These are phyloP conservation scores for Solanum appendiculatum DNA, from an alignment of 257 asterid species.

Conservation along the genomic window DNA sequence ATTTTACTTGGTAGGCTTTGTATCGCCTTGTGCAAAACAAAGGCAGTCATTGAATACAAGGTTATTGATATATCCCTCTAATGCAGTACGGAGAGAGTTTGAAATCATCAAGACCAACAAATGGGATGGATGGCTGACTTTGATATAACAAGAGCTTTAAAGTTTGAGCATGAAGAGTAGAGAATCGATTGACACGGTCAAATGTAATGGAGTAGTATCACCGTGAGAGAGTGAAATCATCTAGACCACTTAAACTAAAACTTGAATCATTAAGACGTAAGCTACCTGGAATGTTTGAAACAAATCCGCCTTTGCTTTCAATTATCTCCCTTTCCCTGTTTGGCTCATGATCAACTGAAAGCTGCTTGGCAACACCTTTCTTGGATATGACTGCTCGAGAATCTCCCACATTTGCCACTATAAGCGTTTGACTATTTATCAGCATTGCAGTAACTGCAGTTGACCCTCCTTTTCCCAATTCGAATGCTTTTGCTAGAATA, in stretches of 20 bases:
- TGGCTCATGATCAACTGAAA: conserved; percentile 92
- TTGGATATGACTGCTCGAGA: conserved; percentile 70
- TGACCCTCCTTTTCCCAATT: conserved; percentile 83
- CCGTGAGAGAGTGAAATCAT: background rate
- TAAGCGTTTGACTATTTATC: conserved; percentile 62
- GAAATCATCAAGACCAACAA: background rate
- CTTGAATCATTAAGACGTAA: background rate
- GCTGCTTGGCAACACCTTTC: conserved; percentile 63
- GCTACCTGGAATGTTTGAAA: conserved; percentile 77
- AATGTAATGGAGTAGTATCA: background rate
- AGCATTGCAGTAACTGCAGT: conserved; percentile 90
- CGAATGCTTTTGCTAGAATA: conserved; percentile 53
- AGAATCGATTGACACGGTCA: background rate
- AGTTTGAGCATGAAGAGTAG: background rate
- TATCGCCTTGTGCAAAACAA: background rate
- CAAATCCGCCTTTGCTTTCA: conserved; percentile 94
- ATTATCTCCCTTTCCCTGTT: conserved; percentile 57
- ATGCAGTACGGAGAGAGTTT: background rate
- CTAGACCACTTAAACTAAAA: background rate
- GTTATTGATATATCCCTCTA: background rate
- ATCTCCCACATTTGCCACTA: conserved; percentile 87
- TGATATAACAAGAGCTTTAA: background rate
- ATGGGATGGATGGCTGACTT: background rate
- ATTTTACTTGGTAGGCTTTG: background rate
- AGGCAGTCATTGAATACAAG: background rate